A percentile compares a stretch with the other conserved stretches of the same genome.
Evolutionary conservation across 1,139 yeast species (phyloP).

Genomic region (Protomyces inundatus): DNA sequence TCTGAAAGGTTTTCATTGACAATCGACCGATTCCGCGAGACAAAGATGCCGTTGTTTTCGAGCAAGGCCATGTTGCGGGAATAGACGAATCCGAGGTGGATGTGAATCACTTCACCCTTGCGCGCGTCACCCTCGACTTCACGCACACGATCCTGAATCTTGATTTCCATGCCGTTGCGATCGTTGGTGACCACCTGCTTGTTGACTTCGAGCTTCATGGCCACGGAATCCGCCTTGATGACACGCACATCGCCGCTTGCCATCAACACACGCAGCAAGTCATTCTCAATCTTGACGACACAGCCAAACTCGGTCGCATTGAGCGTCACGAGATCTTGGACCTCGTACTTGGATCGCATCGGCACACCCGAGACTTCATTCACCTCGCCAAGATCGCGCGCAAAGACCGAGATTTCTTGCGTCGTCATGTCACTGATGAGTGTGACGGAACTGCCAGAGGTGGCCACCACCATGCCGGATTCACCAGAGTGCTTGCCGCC

Average conservation of each 20-base stretch:
- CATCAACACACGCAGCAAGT: conserved; percentile 70
- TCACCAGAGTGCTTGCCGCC: conserved; percentile 90
- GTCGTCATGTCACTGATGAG: conserved; percentile 83
- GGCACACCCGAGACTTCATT: conserved; percentile 51
- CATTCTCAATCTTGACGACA: conserved; percentile 83
- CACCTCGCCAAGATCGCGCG: conserved; percentile 45
- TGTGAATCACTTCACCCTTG: conserved; percentile 82
- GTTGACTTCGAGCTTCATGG: conserved; percentile 61
- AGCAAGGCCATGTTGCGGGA: conserved; percentile 69
- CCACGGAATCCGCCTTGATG: conserved; percentile 72
- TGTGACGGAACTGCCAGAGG: conserved; percentile 79
- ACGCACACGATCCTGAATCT: conserved; percentile 85
- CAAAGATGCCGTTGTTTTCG: conserved; percentile 63
- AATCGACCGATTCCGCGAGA: conserved; percentile 44
- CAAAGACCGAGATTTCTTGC: conserved; percentile 79
- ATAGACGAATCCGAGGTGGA: conserved; percentile 73
- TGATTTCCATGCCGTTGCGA: conserved; percentile 72
- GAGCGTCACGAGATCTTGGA: conserved; percentile 84
- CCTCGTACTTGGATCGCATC: conserved; percentile 66
- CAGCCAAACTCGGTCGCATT: conserved; percentile 86
- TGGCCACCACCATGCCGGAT: conserved; percentile 85
- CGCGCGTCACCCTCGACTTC: conserved; percentile 75
- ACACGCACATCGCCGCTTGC: conserved; percentile 73
- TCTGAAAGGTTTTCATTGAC: conserved; percentile 72
- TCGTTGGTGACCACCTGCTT: conserved; percentile 78